Evolutionary conservation across 2,329 filamentous ascomycete genomes (phyloP), one percentile per base, ranked within the genome.

Genomic region (Coniochaeta pulveracea): DNA sequence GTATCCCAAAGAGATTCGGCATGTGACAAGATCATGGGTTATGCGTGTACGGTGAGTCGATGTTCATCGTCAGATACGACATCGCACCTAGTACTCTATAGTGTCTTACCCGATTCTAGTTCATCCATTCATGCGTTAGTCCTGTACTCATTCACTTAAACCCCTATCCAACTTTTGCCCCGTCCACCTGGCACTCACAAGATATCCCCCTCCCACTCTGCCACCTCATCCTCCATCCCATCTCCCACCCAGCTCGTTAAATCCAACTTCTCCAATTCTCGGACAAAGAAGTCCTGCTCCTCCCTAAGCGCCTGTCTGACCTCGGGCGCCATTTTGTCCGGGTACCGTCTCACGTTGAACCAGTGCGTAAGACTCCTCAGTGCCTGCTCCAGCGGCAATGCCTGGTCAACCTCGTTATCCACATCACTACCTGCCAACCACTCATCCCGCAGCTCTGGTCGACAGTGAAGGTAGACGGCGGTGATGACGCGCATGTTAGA

Each of bases 401-500:
- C 85, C 51, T 93, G 85, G 49, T 96, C 91, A 2, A 96, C 86
- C 45, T 94, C 89, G 1, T 81, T 84, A 47, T 98, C 91, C 2
- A 96, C 78, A 51, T 95, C 88, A 39, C 80, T 82, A 5, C 89
- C 89, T 0, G 84, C 78, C 1, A 96, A 69, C 89, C 91, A 96
- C 58, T 95, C 91, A 50, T 98, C 91, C 19, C 89, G 72, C 28
- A 98, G 67, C 54, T 96, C 89, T 0, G 89, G 89, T 6, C 86
- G 72, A 50, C 89, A 94, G 58, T 94, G 85, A 31, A 98, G 66
- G 56, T 95, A 98, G 2, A 98, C 85, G 4, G 88, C 86, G 1
- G 91, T 98, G 51, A 98, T 98, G 49, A 96, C 88, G 35, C 89
- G 83, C 91, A 98, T 98, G 57, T 98, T 96, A 46, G 78, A 79